phyloP scores from a whole-genome alignment of 495 filamentous ascomycete genomes.

The Thermothielavioides terrestris region DNA sequence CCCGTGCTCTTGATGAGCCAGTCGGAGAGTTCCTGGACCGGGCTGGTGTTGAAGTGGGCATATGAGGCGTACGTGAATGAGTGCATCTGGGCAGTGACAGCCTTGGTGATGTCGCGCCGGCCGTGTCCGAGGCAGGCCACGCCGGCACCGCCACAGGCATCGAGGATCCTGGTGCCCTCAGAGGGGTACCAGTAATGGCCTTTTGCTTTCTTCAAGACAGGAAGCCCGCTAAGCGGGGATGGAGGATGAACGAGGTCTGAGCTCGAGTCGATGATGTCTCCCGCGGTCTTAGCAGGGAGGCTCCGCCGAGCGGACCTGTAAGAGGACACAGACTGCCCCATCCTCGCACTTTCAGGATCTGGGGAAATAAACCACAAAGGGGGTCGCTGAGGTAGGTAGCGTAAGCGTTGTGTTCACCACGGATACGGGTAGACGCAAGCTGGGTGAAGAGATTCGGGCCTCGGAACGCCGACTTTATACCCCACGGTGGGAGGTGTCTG shows the following conservation, averaged over 20 bases:
- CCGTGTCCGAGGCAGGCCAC: slow-evolving; percentile 45
- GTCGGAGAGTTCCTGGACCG: slow-evolving; percentile 28
- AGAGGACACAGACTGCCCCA: slow-evolving; percentile 5
- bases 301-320: background rate
- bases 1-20: slow-evolving; percentile 36
- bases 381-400: background rate
- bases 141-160: slow-evolving; percentile 44
- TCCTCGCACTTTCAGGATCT: background rate
- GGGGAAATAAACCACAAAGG: background rate
- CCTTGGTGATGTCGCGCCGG: slow-evolving; percentile 32
- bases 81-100: slow-evolving; percentile 26
- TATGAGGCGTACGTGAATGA: slow-evolving; percentile 34
- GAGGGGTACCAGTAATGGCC: slow-evolving; percentile 32
- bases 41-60: slow-evolving; percentile 30
- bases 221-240: background rate
- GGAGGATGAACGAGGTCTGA: background rate
- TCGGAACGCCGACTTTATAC: background rate
- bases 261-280: background rate
- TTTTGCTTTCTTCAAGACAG: slow-evolving; percentile 13
- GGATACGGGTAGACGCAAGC: no score
- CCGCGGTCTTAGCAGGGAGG: background rate
- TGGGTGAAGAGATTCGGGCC: background rate
- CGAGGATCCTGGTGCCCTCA: slow-evolving; percentile 49
- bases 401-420: no score
- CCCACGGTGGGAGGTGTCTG: no score